phyloP scores from a whole-genome alignment of 768 basidiomycete genomes.

The Tephrocybe rancida region DNA sequence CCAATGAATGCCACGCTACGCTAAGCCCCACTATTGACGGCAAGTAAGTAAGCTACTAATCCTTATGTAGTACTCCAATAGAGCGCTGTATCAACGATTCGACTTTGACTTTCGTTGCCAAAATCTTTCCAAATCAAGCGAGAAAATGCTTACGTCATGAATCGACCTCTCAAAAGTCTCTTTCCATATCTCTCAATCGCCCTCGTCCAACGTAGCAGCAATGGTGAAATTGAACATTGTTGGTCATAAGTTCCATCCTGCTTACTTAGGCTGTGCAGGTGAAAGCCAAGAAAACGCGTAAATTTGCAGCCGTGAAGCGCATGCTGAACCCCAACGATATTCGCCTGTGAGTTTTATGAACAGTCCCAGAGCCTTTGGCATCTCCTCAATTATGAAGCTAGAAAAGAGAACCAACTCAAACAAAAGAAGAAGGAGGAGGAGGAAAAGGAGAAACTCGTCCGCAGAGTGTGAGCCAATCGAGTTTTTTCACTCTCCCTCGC shows the following conservation, averaged over 20 bases:
- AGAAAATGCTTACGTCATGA: slow-evolving; percentile 5
- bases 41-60: too few species aligned
- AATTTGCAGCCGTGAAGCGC: slow-evolving; percentile 93
- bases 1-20: too few species aligned
- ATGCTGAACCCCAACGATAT: slow-evolving; percentile 94
- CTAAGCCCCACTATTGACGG: too few species aligned
- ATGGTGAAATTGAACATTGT: slow-evolving; percentile 1
- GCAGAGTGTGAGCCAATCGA: slow-evolving; percentile 66
- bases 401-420: slow-evolving; percentile 93
- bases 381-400: slow-evolving; percentile 32
- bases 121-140: not conserved
- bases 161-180: not conserved
- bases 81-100: too few species aligned
- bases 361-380: not conserved
- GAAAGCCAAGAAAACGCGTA: slow-evolving; percentile 91
- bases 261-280: slow-evolving; percentile 49
- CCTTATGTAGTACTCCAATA: too few species aligned
- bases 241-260: not conserved
- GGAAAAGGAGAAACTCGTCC: slow-evolving; percentile 76
- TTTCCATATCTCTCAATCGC: not conserved
- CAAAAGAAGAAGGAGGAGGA: slow-evolving; percentile 84
- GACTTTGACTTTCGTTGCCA: too few species aligned
- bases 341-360: slow-evolving; percentile 65
- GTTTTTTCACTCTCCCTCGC: slow-evolving; percentile 2
- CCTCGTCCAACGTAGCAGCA: too few species aligned